Conservation (phyloP, 1,284 basidiomycete genomes). For the Stygiomarasmius scandens region DNA sequence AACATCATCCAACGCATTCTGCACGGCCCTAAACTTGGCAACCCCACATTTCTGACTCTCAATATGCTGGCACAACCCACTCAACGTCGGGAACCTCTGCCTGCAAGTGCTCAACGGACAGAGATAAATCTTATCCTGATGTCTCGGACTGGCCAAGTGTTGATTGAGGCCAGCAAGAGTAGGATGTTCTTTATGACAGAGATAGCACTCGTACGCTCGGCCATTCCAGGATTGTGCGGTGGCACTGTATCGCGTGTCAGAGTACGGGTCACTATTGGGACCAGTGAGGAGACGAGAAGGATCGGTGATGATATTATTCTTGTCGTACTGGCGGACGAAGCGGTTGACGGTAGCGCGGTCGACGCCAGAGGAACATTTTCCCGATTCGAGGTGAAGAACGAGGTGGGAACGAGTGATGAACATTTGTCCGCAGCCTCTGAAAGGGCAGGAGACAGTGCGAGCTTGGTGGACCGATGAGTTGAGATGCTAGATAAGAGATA, state of each 20-base stretch:
- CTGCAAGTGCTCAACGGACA: constrained; percentile 45
- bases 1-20: constrained; percentile 39
- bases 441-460: constrained; percentile 37
- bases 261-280: constrained; percentile 14
- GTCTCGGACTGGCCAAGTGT: constrained; percentile 53
- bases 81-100: constrained; percentile 45
- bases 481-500: constrained; percentile 21
- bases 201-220: constrained; percentile 51
- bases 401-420: constrained; percentile 50
- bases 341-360: constrained; percentile 37
- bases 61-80: constrained; percentile 54
- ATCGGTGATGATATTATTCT: constrained; percentile 34
- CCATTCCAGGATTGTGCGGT: constrained; percentile 50
- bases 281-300: constrained; percentile 37
- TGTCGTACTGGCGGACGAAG: constrained; percentile 36
- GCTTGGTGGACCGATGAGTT: constrained; percentile 19
- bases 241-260: constrained; percentile 35
- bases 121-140: constrained; percentile 46
- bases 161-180: constrained; percentile 46
- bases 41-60: constrained; percentile 59
- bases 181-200: constrained; percentile 47
- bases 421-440: constrained; percentile 35
- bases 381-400: constrained; percentile 49
- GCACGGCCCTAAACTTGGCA: constrained; percentile 41
- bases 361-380: constrained; percentile 42